phyloP scores from a whole-genome alignment of 345 rosid species.

The Arabidopsis arenosa region DNA sequence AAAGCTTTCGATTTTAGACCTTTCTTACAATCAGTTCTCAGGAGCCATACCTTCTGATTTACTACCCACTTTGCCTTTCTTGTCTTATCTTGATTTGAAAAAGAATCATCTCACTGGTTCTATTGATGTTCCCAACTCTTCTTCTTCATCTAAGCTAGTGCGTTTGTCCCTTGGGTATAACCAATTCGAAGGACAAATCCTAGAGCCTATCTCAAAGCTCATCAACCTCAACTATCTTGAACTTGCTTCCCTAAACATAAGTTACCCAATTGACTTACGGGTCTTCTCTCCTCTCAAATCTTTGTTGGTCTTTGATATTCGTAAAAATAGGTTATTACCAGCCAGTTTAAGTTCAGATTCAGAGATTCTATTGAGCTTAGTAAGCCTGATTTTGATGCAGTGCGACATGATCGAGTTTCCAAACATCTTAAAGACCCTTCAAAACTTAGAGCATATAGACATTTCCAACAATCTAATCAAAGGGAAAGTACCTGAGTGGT shows the following conservation, averaged over 20 bases:
- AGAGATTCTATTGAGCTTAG: constrained; percentile 6
- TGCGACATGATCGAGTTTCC: constrained; percentile 28
- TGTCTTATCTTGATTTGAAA: constrained; percentile 23
- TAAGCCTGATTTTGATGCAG: background rate
- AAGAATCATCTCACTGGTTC: constrained; percentile 24
- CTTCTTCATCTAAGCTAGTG: constrained; percentile 22
- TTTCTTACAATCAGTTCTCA: constrained; percentile 23
- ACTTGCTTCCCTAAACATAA: constrained; percentile 16
- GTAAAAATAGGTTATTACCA: constrained; percentile 17
- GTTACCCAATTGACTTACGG: constrained; percentile 17
- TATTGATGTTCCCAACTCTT: constrained; percentile 6
- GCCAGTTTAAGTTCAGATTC: constrained; percentile 32
- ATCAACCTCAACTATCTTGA: constrained; percentile 10
- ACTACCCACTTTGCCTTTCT: constrained; percentile 22
- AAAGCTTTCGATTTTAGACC: constrained; percentile 9
- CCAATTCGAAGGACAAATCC: constrained; percentile 25
- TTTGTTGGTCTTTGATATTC: constrained; percentile 14
- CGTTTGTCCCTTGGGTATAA: constrained; percentile 15
- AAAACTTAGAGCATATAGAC: constrained; percentile 3
- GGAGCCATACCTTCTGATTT: constrained; percentile 29
- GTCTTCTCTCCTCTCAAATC: constrained; percentile 27
- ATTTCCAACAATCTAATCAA: constrained; percentile 26
- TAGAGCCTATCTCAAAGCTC: constrained; percentile 13
- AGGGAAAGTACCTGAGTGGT: constrained; percentile 41
- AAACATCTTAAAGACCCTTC: constrained; percentile 21